phyloP scores from a whole-genome alignment of 768 basidiomycete species.

The Lyophyllum decastes region DNA sequence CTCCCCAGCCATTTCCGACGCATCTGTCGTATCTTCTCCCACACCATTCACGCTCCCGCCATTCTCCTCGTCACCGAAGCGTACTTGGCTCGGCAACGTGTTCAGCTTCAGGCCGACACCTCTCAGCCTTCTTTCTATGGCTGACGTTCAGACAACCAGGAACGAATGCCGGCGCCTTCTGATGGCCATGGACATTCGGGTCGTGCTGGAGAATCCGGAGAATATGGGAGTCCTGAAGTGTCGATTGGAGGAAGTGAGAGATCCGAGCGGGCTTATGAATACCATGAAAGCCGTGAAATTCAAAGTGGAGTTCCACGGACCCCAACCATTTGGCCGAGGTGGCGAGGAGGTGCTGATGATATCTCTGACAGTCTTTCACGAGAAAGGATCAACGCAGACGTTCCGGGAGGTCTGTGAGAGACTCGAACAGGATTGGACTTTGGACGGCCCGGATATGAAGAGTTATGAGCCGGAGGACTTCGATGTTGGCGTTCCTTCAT shows the following conservation, averaged over 20 bases:
- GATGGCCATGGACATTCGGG: conserved; percentile 67
- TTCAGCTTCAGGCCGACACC: conserved; percentile 81
- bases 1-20: conserved; percentile 50
- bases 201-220: conserved; percentile 65
- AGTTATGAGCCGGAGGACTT: neutral
- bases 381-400: conserved; percentile 83
- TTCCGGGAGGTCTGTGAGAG: conserved; percentile 76
- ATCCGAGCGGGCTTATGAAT: conserved; percentile 52
- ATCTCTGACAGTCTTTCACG: conserved; percentile 68
- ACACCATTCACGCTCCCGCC: conserved; percentile 39
- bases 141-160: conserved; percentile 64
- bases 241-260: conserved; percentile 65
- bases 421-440: conserved; percentile 69
- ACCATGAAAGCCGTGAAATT: conserved; percentile 76
- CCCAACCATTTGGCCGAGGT: conserved; percentile 32
- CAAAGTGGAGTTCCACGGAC: conserved; percentile 71
- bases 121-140: conserved; percentile 57
- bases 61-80: conserved; percentile 49
- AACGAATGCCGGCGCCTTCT: conserved; percentile 76
- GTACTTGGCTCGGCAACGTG: conserved; percentile 84
- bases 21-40: conserved; percentile 34
- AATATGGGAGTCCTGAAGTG: conserved; percentile 76
- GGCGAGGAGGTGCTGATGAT: conserved; percentile 47
- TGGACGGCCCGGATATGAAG: conserved; percentile 36
- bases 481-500: neutral